A percentile compares a stretch with the other conserved stretches of the same genome.
phyloP scores from a whole-genome alignment of 2,329 filamentous ascomycete species.

The Bipolaris bicolor region DNA sequence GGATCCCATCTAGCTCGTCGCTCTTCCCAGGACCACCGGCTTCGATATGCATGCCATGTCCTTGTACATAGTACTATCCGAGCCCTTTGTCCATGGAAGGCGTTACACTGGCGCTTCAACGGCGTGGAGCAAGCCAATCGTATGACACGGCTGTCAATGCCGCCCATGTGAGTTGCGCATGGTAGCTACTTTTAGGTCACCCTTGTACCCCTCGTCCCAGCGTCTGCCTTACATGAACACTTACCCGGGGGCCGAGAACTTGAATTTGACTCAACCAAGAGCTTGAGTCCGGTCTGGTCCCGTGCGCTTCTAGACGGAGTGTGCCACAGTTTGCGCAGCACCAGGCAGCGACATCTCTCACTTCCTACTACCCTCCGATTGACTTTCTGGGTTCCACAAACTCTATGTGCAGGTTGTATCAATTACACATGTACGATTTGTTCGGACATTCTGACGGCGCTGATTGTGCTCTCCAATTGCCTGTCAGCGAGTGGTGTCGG shows the following conservation, averaged over 20 bases:
- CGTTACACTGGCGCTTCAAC: slow-evolving; percentile 25
- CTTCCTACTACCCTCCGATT: neutral
- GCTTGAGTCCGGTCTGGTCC: neutral
- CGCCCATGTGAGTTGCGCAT: slow-evolving; percentile 40
- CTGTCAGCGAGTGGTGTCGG: neutral
- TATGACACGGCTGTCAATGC: slow-evolving; percentile 42
- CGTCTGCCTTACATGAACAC: slow-evolving; percentile 6
- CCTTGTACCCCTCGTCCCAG: slow-evolving; percentile 24
- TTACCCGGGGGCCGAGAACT: neutral
- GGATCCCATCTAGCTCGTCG: slow-evolving; percentile 23
- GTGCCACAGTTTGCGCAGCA: neutral
- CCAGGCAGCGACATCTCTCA: neutral
- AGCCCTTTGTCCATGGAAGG: slow-evolving; percentile 10
- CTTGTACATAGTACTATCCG: slow-evolving; percentile 2
- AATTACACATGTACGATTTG: neutral
- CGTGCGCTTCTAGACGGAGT: neutral
- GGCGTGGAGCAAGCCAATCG: slow-evolving; percentile 35
- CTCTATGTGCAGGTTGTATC: neutral
- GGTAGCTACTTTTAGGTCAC: slow-evolving; percentile 29
- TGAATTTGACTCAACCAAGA: neutral
- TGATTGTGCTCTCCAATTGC: neutral
- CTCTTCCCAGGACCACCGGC: slow-evolving; percentile 20
- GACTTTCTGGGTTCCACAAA: neutral
- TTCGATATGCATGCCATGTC: slow-evolving; percentile 22
- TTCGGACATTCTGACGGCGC: neutral